A percentile compares a stretch with the other conserved stretches of the same genome.
Evolutionary conservation across 2,329 filamentous ascomycete genomes (phyloP).

Genomic region (Beauveria pseudobassiana): DNA sequence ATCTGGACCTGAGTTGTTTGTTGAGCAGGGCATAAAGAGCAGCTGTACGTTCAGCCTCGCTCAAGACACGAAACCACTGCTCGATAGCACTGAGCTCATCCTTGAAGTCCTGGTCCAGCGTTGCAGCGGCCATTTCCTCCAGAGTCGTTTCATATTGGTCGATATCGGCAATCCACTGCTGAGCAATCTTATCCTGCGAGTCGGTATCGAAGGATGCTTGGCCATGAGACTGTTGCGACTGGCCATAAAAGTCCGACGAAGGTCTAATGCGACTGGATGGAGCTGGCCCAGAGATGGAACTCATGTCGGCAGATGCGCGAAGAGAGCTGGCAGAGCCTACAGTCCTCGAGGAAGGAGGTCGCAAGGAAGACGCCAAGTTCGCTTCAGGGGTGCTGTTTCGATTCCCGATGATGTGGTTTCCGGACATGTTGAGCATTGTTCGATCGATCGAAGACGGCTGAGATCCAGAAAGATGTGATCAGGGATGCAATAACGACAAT

Average conservation of each 20-base stretch:
- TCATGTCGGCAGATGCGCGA: conserved; percentile 93
- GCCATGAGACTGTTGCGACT: conserved; percentile 58
- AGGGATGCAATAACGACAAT: conserved; percentile 18
- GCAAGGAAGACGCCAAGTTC: conserved; percentile 70
- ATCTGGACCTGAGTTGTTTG: conserved; percentile 99
- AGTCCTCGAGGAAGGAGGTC: conserved; percentile 71
- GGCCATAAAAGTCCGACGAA: conserved; percentile 90
- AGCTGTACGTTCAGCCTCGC: conserved; percentile 91
- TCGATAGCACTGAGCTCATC: conserved; percentile 98
- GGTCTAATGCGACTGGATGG: conserved; percentile 77
- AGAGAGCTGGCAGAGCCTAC: conserved; percentile 77
- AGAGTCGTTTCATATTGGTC: conserved; percentile 98
- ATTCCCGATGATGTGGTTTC: conserved; percentile 66
- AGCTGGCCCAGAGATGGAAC: conserved; percentile 62
- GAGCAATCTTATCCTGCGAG: conserved; percentile 83
- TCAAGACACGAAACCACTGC: conserved; percentile 97
- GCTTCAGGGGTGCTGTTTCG: conserved; percentile 96
- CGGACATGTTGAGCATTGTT: conserved; percentile 56
- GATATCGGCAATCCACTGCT: conserved; percentile 98
- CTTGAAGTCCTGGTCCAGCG: conserved; percentile 99
- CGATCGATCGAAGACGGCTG: conserved; percentile 10
- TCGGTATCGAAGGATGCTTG: conserved; percentile 67
- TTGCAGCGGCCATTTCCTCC: conserved; percentile 97
- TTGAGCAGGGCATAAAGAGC: conserved; percentile 93
- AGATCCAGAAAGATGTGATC: conserved; percentile 13